A percentile compares a stretch with the other conserved stretches of the same genome.
Conservation (phyloP, 2,329 filamentous ascomycete species). For the Aurifilum marmelostoma region DNA sequence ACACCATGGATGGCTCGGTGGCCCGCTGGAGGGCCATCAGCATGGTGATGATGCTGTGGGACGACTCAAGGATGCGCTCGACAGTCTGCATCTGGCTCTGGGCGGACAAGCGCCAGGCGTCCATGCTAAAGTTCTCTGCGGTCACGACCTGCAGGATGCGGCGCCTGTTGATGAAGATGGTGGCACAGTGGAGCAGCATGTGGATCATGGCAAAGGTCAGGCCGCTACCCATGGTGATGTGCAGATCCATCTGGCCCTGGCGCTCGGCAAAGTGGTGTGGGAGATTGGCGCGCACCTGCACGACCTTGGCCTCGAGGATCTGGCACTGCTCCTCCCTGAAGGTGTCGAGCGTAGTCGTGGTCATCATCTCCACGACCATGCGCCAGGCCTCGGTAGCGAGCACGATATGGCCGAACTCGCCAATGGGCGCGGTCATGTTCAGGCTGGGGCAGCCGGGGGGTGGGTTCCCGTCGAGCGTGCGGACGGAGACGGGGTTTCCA, state of each 20-base stretch:
- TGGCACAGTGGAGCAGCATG: conserved; percentile 62
- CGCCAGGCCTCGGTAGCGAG: conserved; percentile 64
- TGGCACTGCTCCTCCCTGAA: conserved; percentile 59
- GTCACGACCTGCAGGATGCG: conserved; percentile 62
- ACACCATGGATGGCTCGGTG: conserved; percentile 59
- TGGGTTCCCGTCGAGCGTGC: conserved; percentile 52
- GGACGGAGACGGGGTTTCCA: conserved; percentile 61
- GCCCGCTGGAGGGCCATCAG: conserved; percentile 59
- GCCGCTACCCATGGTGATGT: conserved; percentile 67
- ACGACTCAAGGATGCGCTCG: conserved; percentile 61
- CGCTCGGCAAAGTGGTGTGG: conserved; percentile 65
- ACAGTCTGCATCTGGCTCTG: conserved; percentile 56
- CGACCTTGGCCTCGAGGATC: conserved; percentile 57
- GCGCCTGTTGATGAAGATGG: conserved; percentile 63
- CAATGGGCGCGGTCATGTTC: conserved; percentile 52
- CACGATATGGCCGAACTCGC: conserved; percentile 65
- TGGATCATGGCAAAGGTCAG: conserved; percentile 67
- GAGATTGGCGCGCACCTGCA: conserved; percentile 56
- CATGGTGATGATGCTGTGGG: conserved; percentile 61
- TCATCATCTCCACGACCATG: conserved; percentile 64
- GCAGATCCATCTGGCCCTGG: conserved; percentile 62
- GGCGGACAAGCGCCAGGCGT: conserved; percentile 55
- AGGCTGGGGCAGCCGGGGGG: conserved; percentile 45
- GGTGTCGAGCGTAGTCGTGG: conserved; percentile 52
- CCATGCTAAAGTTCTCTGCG: conserved; percentile 53